Percentiles rank a stretch among this genome's conserved stretches.
phyloP scores from a whole-genome alignment of 2,329 filamentous ascomycete species.

The Fusarium luffae region DNA sequence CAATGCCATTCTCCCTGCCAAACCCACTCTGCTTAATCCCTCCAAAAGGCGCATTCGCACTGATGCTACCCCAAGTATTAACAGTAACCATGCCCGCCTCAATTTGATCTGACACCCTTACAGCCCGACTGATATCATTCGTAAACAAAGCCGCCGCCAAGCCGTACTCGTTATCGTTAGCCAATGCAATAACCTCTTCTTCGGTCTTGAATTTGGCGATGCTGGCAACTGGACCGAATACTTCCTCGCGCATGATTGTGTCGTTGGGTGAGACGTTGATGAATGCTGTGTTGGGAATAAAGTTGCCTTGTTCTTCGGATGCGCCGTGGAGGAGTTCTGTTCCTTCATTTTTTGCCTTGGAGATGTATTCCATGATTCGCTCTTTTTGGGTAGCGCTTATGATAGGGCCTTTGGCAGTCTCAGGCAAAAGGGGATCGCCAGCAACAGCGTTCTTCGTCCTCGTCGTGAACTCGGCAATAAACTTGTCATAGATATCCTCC shows the following conservation, averaged over 20 bases:
- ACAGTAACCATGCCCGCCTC: conserved; percentile 76
- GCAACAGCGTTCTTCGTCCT: conserved; percentile 18
- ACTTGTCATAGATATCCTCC: conserved; percentile 60
- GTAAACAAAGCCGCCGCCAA: conserved; percentile 58
- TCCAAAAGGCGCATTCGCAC: conserved; percentile 48
- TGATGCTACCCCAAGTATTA: conserved; percentile 54
- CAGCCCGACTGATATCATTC: conserved; percentile 55
- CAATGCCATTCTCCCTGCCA: conserved; percentile 48
- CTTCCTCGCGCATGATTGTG: conserved; percentile 28
- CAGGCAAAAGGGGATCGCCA: conserved; percentile 40
- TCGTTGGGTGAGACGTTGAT: conserved; percentile 33
- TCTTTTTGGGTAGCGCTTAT: conserved; percentile 72
- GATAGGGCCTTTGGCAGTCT: conserved; percentile 51
- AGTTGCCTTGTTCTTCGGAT: conserved; percentile 37
- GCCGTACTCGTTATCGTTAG: conserved; percentile 23
- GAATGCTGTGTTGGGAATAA: conserved; percentile 48
- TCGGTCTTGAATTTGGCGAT: conserved; percentile 31
- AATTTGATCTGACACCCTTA: conserved; percentile 49
- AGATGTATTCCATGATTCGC: conserved; percentile 58
- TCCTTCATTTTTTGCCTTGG: conserved; percentile 31
- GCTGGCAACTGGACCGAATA: conserved; percentile 29
- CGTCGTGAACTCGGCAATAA: conserved; percentile 10
- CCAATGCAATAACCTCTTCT: conserved; percentile 10
- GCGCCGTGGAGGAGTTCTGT: conserved; percentile 34
- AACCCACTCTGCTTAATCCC: conserved; percentile 51